Evolutionary conservation across 2,329 filamentous ascomycete genomes (phyloP).

Genomic region (Simplicillium aogashimaense): DNA sequence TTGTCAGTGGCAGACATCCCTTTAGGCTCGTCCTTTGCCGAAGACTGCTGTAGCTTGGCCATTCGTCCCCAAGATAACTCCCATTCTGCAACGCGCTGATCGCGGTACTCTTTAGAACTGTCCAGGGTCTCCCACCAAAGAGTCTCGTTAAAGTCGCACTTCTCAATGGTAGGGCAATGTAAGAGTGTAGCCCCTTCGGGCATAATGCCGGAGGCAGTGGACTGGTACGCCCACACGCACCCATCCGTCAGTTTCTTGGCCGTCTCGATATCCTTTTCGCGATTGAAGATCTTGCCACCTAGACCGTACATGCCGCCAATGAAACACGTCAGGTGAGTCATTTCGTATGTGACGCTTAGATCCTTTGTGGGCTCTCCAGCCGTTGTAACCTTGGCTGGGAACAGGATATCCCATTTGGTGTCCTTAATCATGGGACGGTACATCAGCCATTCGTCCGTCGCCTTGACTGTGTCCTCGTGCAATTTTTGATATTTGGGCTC

Average conservation of each 20-base stretch:
- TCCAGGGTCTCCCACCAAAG: slow-evolving; percentile 40
- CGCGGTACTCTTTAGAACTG: slow-evolving; percentile 30
- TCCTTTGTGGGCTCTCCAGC: slow-evolving; percentile 29
- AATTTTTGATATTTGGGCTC: slow-evolving; percentile 63
- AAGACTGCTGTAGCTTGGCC: background rate
- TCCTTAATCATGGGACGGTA: slow-evolving; percentile 67
- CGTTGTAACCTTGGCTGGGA: slow-evolving; percentile 54
- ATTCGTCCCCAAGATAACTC: slow-evolving; percentile 25
- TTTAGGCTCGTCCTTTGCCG: background rate
- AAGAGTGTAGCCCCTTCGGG: slow-evolving; percentile 38
- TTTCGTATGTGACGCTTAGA: slow-evolving; percentile 44
- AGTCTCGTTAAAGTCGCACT: slow-evolving; percentile 42
- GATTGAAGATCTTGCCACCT: slow-evolving; percentile 51
- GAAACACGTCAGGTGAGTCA: slow-evolving; percentile 57
- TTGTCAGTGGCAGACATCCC: background rate
- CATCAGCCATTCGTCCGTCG: slow-evolving; percentile 63
- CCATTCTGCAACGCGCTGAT: slow-evolving; percentile 32
- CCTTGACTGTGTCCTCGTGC: slow-evolving; percentile 58
- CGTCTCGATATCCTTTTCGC: slow-evolving; percentile 50
- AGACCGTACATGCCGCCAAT: slow-evolving; percentile 61
- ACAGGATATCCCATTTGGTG: slow-evolving; percentile 57
- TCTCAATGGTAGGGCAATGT: slow-evolving; percentile 35
- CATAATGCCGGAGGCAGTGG: slow-evolving; percentile 53
- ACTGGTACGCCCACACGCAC: slow-evolving; percentile 60
- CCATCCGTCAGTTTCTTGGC: slow-evolving; percentile 56